Conservation (phyloP, 2,329 filamentous ascomycete genomes). For the Fusarium globosum region DNA sequence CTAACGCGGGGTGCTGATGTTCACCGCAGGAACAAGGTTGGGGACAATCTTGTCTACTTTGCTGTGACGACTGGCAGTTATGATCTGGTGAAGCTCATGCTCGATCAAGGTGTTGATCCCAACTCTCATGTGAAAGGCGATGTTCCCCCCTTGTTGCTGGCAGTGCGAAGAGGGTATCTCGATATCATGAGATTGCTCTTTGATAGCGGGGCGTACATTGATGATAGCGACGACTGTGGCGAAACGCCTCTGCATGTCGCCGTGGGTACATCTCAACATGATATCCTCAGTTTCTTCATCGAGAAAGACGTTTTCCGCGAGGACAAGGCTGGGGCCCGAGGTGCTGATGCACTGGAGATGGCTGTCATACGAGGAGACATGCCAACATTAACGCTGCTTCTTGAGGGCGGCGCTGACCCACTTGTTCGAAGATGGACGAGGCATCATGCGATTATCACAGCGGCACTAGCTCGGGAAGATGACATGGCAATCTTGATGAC, state of each 20-base stretch:
- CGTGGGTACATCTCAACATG: background rate
- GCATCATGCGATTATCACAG: constrained; percentile 7
- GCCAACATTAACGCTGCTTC: background rate
- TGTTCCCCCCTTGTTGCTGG: background rate
- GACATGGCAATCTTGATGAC: background rate
- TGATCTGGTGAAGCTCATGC: background rate
- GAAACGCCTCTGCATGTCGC: background rate
- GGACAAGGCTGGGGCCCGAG: background rate
- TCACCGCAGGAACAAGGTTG: background rate
- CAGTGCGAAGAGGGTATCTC: background rate
- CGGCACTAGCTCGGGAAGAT: background rate
- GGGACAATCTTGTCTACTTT: constrained; percentile 1
- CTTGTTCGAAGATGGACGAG: background rate
- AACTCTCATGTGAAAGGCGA: background rate
- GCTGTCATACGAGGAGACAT: background rate
- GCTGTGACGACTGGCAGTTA: background rate
- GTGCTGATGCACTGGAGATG: background rate
- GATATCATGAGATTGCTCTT: background rate
- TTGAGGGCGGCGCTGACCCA: background rate
- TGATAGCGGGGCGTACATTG: background rate
- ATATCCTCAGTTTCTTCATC: constrained; percentile 1
- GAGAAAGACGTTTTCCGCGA: background rate
- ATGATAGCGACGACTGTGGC: background rate
- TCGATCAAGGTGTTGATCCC: background rate
- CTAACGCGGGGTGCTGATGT: background rate